A percentile compares a stretch with the other conserved stretches of the same genome.
Conservation (phyloP, 345 rosid genomes). For the Adansonia digitata region DNA sequence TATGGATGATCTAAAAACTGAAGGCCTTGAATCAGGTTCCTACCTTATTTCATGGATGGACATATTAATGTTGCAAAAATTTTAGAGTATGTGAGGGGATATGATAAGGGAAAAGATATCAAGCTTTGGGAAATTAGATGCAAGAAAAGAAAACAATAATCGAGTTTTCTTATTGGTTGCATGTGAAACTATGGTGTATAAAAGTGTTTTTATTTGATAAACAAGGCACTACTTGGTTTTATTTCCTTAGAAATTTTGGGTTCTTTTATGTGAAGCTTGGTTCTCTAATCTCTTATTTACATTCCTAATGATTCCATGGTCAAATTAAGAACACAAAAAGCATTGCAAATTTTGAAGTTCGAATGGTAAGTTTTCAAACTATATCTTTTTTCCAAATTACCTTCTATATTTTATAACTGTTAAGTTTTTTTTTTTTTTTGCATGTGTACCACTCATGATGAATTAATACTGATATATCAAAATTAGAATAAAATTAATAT, state of each 20-base stretch:
- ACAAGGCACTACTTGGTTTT: neutral
- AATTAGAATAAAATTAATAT: no score
- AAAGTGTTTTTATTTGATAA: neutral
- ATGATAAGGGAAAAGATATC: slow-evolving; percentile 68
- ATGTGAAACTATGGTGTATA: no score
- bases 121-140: slow-evolving; percentile 79
- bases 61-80: slow-evolving; percentile 44
- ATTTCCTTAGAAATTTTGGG: neutral
- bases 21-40: slow-evolving; percentile 12
- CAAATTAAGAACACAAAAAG: neutral
- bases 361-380: no score
- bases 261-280: neutral
- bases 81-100: slow-evolving; percentile 50
- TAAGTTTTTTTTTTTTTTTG: no score
- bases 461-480: no score
- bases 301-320: neutral
- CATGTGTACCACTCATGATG: no score
- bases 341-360: neutral
- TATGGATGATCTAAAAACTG: slow-evolving; percentile 29
- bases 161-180: neutral
- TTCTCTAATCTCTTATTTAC: neutral
- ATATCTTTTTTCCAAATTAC: no score
- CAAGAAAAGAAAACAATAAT: slow-evolving; percentile 9
- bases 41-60: slow-evolving; percentile 45
- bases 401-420: no score